Evolutionary conservation across 495 filamentous ascomycete species (phyloP), one percentile per base, ranked within the genome.

Genomic region (Rostrohypoxylon terebratum): DNA sequence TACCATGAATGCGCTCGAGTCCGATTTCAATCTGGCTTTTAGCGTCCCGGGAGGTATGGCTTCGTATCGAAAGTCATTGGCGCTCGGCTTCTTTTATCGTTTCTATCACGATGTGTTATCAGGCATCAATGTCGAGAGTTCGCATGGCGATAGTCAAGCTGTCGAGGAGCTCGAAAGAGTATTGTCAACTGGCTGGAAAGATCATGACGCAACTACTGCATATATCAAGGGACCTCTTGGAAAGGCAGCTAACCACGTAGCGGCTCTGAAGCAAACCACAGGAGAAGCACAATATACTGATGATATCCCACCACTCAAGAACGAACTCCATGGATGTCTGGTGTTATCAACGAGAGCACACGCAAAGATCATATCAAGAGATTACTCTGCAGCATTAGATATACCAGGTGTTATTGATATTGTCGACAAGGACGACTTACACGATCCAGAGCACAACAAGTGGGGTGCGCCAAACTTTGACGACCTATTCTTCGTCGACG

Each of bases 261-360:
- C 96, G 1, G 96, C 96, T 4, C 79, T 99, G 77, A 97, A 98
- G 81, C 96, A 99, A 77, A 90, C 90, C 23, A 97, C 93, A 14
- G 96, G 96, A 55, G 92, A 97, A 82, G 96, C 96, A 13, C 93
- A 97, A 69, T 99, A 99, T 76, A 97, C 93, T 0, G 96, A 99
- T 76, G 96, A 99, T 73, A 97, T 97, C 42, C 95, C 94, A 3
- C 84, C 89, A 8, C 87, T 94, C 59, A 90, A 89, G 79, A 96
- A 96, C 71, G 95, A 98, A 81, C 85, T 98, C 4, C 94, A 93
- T 70, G 96, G 91, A 4, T 93, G 90, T 71, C 80, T 98, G 66
- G 93, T 99, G 2, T 84, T 99, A 18, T 97, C 93, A 0, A 93
- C 92, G 1, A 95, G 93, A 77, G 91, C 96, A 0, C 94, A 95